These are phyloP conservation scores for Metrosideros polymorpha DNA, from an alignment of 441 rosid species.

Conservation along the genomic window DNA sequence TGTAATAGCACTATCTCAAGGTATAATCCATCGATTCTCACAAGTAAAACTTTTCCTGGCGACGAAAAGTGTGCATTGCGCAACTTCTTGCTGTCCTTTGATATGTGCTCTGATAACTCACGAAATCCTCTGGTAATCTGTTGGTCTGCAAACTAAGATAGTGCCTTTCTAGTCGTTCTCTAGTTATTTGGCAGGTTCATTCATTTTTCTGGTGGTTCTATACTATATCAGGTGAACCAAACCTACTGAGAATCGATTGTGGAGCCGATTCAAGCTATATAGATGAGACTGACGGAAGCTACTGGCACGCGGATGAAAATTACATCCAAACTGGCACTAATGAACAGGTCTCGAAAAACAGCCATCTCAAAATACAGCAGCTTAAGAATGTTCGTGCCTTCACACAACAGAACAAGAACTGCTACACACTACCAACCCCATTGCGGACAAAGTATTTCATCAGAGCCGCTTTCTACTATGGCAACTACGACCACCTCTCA, in stretches of 20 bases:
- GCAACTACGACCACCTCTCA: conserved; percentile 13
- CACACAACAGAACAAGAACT: conserved; percentile 9
- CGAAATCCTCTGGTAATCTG: neutral
- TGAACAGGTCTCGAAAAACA: neutral
- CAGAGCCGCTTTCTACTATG: conserved; percentile 17
- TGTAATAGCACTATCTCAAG: neutral
- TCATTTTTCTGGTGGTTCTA: neutral
- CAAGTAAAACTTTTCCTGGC: neutral
- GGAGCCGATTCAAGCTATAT: neutral
- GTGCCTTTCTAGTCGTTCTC: neutral
- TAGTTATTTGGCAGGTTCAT: neutral
- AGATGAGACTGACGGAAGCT: neutral
- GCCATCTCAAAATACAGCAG: neutral
- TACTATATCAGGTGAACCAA: neutral
- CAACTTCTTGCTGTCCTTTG: neutral
- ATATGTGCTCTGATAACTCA: neutral
- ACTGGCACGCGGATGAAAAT: neutral
- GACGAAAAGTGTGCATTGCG: neutral
- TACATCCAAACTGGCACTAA: conserved; percentile 7
- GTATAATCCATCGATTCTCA: no score
- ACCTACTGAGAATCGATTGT: conserved; percentile 7
- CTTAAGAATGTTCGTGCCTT: conserved; percentile 16
- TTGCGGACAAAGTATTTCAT: neutral
- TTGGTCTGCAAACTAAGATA: neutral
- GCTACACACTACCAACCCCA: conserved; percentile 1